A percentile compares a stretch with the other conserved stretches of the same genome.
Conservation (phyloP, 495 filamentous ascomycete genomes). For the Trichoderma asperelloides region DNA sequence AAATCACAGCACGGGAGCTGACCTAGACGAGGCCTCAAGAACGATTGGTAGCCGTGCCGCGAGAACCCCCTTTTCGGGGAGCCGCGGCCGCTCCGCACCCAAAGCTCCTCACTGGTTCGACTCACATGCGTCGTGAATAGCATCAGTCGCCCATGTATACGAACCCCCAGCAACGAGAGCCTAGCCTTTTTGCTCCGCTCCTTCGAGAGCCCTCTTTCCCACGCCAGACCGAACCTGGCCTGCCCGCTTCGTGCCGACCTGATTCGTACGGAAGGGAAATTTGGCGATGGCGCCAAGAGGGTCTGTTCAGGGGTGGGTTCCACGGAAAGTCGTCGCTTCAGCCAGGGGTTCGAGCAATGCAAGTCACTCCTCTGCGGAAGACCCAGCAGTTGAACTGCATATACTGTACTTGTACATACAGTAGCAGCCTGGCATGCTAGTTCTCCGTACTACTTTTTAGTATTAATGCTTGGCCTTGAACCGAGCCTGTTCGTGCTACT, state of each 20-base stretch:
- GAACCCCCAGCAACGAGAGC: neutral
- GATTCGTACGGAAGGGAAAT: conserved; percentile 6
- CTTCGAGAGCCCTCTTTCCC: neutral
- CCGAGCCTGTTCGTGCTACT: neutral
- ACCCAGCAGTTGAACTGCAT: no score
- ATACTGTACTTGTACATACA: no score
- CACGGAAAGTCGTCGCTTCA: neutral
- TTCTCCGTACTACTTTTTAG: neutral
- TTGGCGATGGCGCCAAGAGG: conserved; percentile 7
- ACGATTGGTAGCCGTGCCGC: neutral
- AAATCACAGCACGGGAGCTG: neutral
- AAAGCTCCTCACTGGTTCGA: neutral
- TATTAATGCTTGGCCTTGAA: neutral
- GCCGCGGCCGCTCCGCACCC: neutral
- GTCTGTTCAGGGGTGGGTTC: conserved; percentile 2
- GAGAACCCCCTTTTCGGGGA: neutral
- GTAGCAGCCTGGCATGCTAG: no score
- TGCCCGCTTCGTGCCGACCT: conserved; percentile 1
- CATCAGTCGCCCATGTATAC: neutral
- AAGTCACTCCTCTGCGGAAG: neutral
- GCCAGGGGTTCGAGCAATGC: neutral
- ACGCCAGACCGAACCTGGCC: neutral
- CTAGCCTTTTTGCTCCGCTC: neutral
- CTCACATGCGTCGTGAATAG: neutral
- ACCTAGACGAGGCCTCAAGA: neutral